Base-by-base conservation (phyloP, 2,329 filamentous ascomycete species). In the Colletotrichum lindemuthianum region DNA sequence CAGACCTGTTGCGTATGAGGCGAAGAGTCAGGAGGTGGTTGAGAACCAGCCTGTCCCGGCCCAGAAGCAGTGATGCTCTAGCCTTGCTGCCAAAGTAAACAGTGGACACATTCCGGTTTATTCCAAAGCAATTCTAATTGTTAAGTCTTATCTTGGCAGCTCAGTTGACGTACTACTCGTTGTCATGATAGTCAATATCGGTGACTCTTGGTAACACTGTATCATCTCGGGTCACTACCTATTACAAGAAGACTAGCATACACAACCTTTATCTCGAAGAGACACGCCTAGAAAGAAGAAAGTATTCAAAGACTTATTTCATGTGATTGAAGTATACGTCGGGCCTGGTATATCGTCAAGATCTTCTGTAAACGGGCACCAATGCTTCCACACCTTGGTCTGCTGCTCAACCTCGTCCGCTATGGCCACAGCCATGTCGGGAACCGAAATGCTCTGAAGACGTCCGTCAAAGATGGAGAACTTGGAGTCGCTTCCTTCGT, bases 371-470 rank as follows among this genome's bases (percentile, higher is more conserved):
- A 33, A 58, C 15, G 55, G 55, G 11, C 55, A 58, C 55, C 55
- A 58, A 5, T 58, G 45, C 34, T 58, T 58, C 55, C 55, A 58
- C n/a, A 43, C 24, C 39, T 58, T 58, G 1, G 45, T 43, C n/a
- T 58, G 55, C 15, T 58, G 55, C 45, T 58, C 55, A 12, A 58
- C 37, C 37, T 58, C 55, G 16, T 58, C 55, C 33, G 55, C 55
- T 13, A 58, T 58, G 6, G 55, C 55, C n/a, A 58, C 37, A 7
- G 55, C 55, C 55, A 58, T 58, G 24, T 58, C 55, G 6, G 55
- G 37, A 36, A 58, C 55, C 12, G 55, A 58, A 12, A 58, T 58
- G n/a, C 55, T 58, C 47, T 58, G 55, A 8, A 58, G 1, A 13
- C 55, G 45, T 13, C 45, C 55, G 10, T 58, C 55, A 1, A 50